These are phyloP conservation scores for Xylaria palmicola DNA, from an alignment of 495 filamentous ascomycete species.

Conservation along the genomic window DNA sequence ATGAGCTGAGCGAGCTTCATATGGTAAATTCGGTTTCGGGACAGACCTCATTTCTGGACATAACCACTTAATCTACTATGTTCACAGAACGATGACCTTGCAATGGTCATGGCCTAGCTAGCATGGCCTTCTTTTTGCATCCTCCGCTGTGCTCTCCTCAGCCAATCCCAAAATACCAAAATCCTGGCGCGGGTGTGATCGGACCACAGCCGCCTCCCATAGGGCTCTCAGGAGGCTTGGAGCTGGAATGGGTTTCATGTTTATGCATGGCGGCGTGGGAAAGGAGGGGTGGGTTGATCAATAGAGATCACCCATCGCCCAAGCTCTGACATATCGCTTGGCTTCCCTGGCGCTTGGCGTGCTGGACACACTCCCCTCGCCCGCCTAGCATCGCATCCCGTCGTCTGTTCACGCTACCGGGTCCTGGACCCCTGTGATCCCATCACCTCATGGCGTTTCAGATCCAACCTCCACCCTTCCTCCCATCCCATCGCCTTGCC, in stretches of 20 bases:
- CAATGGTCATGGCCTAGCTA: too few relatives aligned
- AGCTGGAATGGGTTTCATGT: conserved; percentile 3
- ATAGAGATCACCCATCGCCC: not conserved
- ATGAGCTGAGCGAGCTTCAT: not conserved
- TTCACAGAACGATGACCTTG: too few relatives aligned
- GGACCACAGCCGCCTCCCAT: not conserved
- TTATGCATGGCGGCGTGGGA: not conserved
- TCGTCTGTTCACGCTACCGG: not conserved
- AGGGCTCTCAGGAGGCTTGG: not conserved
- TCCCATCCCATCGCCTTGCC: not conserved
- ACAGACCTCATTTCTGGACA: too few relatives aligned
- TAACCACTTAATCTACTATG: too few relatives aligned
- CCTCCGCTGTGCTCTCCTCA: not conserved
- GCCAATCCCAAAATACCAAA: not conserved
- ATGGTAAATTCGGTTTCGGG: not conserved
- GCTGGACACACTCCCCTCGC: not conserved
- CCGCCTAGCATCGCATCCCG: too few relatives aligned
- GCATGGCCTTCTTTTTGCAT: not conserved
- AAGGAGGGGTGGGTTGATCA: not conserved
- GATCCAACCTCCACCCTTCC: conserved; percentile 1
- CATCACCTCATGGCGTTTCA: conserved; percentile 8
- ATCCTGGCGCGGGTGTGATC: too few relatives aligned
- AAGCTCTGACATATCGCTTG: not conserved
- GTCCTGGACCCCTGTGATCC: conserved; percentile 1
- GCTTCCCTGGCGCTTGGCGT: not conserved